Evolutionary conservation across 148 eudicot genomes (phyloP).

Genomic region (Silene latifolia): DNA sequence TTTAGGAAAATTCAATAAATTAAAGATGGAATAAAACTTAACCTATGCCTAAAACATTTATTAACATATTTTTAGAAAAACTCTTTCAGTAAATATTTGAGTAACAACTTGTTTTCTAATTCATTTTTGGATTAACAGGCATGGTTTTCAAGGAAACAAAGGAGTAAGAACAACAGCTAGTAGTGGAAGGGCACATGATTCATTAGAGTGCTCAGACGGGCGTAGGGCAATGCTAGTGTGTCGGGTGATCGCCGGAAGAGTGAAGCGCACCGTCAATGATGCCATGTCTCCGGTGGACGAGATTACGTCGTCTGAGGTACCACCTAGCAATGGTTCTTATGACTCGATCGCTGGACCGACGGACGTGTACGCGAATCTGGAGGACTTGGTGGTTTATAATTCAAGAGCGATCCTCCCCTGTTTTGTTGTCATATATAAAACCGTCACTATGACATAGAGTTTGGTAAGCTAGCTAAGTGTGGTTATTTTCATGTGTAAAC

Average conservation of each 20-base stretch:
- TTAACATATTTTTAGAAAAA: too few relatives aligned
- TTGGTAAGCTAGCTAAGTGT: not conserved
- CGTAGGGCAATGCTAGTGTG: slow-evolving; percentile 90
- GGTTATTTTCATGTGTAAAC: not conserved
- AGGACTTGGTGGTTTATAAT: slow-evolving; percentile 68
- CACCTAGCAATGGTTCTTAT: slow-evolving; percentile 23
- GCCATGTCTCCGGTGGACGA: slow-evolving; percentile 34
- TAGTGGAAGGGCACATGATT: slow-evolving; percentile 87
- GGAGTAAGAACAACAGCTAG: slow-evolving; percentile 83
- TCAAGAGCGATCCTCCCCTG: slow-evolving; percentile 90
- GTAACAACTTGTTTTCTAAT: too few relatives aligned
- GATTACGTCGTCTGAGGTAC: slow-evolving; percentile 16
- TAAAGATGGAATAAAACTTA: too few relatives aligned
- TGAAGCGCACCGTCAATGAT: slow-evolving; percentile 45
- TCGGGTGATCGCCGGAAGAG: slow-evolving; percentile 89
- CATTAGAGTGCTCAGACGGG: slow-evolving; percentile 31
- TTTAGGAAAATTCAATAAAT: too few relatives aligned
- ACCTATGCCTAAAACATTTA: too few relatives aligned
- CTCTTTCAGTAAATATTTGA: too few relatives aligned
- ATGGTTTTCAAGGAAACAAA: slow-evolving; percentile 64
- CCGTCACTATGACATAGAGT: slow-evolving; percentile 17
- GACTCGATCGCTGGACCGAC: slow-evolving; percentile 70
- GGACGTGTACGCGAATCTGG: slow-evolving; percentile 68
- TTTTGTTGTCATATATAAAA: slow-evolving; percentile 85
- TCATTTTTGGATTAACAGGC: slow-evolving; percentile 24